Percentiles rank a stretch among this genome's conserved stretches.
phyloP scores from a whole-genome alignment of 257 asterid species.

The Agastache rugosa region DNA sequence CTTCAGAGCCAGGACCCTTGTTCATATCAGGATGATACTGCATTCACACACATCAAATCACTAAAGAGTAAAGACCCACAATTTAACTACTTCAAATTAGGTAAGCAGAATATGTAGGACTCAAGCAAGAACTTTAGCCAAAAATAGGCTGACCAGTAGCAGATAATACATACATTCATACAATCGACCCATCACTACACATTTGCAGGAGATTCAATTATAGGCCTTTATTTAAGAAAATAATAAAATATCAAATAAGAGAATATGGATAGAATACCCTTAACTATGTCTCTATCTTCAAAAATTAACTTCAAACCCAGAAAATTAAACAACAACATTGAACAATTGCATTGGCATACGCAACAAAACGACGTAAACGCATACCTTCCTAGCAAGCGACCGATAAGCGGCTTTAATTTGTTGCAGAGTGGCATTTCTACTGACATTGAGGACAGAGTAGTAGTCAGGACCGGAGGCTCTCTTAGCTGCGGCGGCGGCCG shows the following conservation, averaged over 20 bases:
- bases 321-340: background rate
- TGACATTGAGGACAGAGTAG: conserved; percentile 79
- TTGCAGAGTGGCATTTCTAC: conserved; percentile 77
- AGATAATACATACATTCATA: background rate
- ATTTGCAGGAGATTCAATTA: background rate
- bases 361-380: background rate
- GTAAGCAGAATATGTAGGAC: conserved; percentile 20
- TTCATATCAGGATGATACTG: conserved; percentile 99
- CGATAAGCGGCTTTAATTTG: conserved; percentile 91
- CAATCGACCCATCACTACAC: background rate
- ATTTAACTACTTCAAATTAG: background rate
- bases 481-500: conserved; percentile 57
- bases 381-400: conserved; percentile 93
- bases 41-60: conserved; percentile 34
- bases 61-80: background rate
- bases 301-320: background rate
- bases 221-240: background rate
- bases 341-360: background rate
- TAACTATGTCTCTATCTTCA: background rate
- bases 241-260: background rate
- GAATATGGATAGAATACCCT: background rate
- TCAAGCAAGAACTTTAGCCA: background rate
- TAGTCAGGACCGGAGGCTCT: conserved; percentile 55
- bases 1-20: conserved; percentile 85
- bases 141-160: background rate